Conservation (phyloP, 768 basidiomycete genomes). For the Suillus paluster region DNA sequence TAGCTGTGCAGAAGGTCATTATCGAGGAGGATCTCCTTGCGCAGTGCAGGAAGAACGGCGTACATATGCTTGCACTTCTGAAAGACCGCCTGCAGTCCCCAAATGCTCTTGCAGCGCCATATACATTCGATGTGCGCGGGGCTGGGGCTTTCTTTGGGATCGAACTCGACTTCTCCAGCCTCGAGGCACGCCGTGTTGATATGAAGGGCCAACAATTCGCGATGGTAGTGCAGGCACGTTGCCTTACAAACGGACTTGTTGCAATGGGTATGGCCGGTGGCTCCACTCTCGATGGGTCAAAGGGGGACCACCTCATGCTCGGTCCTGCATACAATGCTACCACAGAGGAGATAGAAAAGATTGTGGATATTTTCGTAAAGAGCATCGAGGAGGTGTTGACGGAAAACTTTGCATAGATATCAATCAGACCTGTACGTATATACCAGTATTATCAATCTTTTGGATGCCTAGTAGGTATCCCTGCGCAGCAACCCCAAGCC, state of each 20-base stretch:
- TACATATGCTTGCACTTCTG: constrained; percentile 61
- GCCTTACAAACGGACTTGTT: constrained; percentile 67
- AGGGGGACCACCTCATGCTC: constrained; percentile 75
- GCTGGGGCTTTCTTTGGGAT: constrained; percentile 84
- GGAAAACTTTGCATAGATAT: constrained; percentile 32
- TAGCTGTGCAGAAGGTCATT: constrained; percentile 82
- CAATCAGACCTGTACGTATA: not conserved
- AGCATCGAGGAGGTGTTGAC: constrained; percentile 68
- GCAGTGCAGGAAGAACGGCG: constrained; percentile 63
- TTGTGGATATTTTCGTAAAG: constrained; percentile 67
- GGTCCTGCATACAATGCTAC: constrained; percentile 84
- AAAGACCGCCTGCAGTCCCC: constrained; percentile 56
- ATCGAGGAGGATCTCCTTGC: constrained; percentile 69
- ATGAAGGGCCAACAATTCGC: constrained; percentile 63
- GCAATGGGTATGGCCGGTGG: constrained; percentile 79
- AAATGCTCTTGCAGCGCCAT: constrained; percentile 63
- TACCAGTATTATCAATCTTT: not conserved
- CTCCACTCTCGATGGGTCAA: constrained; percentile 66
- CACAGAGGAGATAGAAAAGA: constrained; percentile 65
- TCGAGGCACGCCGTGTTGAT: constrained; percentile 46
- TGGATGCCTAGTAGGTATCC: not conserved
- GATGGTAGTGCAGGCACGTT: constrained; percentile 70
- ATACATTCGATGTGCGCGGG: constrained; percentile 81
- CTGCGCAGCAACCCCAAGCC: constrained; percentile 9
- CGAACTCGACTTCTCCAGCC: constrained; percentile 72